Evolutionary conservation across 768 basidiomycete genomes (phyloP), one percentile per base, ranked within the genome.

Genomic region (Boletus subcaerulescens): DNA sequence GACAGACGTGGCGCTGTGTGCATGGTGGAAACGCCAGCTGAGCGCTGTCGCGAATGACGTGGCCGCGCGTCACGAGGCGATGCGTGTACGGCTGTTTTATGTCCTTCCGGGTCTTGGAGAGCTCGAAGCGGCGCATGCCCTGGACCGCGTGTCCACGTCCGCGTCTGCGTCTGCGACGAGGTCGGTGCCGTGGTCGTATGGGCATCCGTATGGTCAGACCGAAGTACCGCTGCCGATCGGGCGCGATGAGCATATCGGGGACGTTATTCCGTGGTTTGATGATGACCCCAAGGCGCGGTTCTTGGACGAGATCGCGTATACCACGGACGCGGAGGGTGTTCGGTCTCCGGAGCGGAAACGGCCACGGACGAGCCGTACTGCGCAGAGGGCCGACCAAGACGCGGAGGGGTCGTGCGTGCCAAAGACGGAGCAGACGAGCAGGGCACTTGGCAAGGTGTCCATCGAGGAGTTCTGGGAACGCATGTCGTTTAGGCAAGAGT

Each of bases 281-380:
- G 97, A 99, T 64, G 94, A 97, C 70, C 95, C 97, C 8, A 98
- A 98, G 71, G 84, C 90, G 52, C 83, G 97, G 17, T 98, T 98
- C 69, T 72, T 99, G 68, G 89, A 91, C 69, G 94, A 97, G 71
- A 84, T 98, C 49, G 91, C 87, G 40, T 85, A 82, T 59, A 89
- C 82, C 9, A 83, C 80, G 45, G 80, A 83, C 45, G 82, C 74
- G 51, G 81, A 80, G 42, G 78, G 76, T 1, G 69, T 87, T 54
- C 79, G 74, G 63, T 84, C 86, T 10, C 87, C 87, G 4, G 75
- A 75, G 52, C 76, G 79, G 51, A 89, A 91, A 68, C 81, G 85
- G 3, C 64, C 76, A 4, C 78, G 81, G 36, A 74, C 71, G 4
- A 20, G 39, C 4, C 59, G 56, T 31, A 24, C 13, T 14, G 14